Evolutionary conservation across 2,329 filamentous ascomycete species (phyloP).

Genomic region (Simplicillium sp.): DNA sequence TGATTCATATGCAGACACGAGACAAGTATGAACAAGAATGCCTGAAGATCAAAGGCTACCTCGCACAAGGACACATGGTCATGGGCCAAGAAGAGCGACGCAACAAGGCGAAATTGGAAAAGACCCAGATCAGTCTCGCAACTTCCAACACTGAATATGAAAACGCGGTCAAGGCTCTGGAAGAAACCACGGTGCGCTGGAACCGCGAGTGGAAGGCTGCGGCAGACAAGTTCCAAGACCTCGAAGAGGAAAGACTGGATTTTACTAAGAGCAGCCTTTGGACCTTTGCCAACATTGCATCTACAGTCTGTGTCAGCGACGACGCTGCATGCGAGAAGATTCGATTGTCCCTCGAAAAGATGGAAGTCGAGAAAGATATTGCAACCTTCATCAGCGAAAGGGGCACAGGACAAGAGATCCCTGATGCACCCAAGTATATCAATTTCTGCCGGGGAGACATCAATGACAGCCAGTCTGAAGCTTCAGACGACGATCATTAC

Average conservation of each 20-base stretch:
- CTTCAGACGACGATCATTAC: slow-evolving; percentile 79
- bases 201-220: slow-evolving; percentile 98
- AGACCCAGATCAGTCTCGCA: slow-evolving; percentile 93
- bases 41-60: slow-evolving; percentile 94
- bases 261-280: slow-evolving; percentile 97
- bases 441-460: slow-evolving; percentile 92
- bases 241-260: slow-evolving; percentile 93
- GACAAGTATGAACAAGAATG: slow-evolving; percentile 97
- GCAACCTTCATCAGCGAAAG: slow-evolving; percentile 74
- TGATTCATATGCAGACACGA: slow-evolving; percentile 49
- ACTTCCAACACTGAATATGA: slow-evolving; percentile 91
- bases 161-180: slow-evolving; percentile 79
- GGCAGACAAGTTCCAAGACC: slow-evolving; percentile 97
- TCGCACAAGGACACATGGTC: slow-evolving; percentile 98
- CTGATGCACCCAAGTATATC: slow-evolving; percentile 94
- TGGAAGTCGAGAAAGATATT: slow-evolving; percentile 96
- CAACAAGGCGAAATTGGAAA: slow-evolving; percentile 97
- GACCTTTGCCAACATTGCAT: slow-evolving; percentile 96
- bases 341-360: slow-evolving; percentile 81
- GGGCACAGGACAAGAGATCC: slow-evolving; percentile 94
- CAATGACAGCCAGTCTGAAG: slow-evolving; percentile 70
- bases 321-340: slow-evolving; percentile 96
- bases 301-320: slow-evolving; percentile 95
- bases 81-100: slow-evolving; percentile 99
- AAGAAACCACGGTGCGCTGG: slow-evolving; percentile 93